Percentiles rank a stretch among this genome's conserved stretches.
Conservation (phyloP, 768 basidiomycete genomes). For the Kockovaella imperatae region DNA sequence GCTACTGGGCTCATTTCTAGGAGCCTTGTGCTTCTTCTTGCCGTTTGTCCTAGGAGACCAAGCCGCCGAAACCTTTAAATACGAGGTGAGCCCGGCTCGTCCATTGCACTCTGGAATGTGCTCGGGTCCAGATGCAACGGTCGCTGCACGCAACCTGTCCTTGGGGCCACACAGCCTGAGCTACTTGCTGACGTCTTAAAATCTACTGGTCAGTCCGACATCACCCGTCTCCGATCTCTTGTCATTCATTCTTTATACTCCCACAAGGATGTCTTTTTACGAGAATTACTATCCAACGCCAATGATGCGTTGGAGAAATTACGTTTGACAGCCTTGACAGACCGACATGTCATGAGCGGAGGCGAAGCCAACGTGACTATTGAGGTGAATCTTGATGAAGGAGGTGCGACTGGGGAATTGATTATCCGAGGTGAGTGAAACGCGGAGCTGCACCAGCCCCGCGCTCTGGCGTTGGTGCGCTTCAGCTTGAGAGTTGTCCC, state of each 20-base stretch:
- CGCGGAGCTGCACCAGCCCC: no score
- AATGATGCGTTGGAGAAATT: slow-evolving; percentile 97
- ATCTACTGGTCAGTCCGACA: slow-evolving; percentile 66
- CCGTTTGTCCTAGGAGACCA: neutral
- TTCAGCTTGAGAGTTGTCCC: neutral
- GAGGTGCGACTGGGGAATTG: slow-evolving; percentile 60
- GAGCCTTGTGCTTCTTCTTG: neutral
- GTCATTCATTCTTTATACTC: slow-evolving; percentile 62
- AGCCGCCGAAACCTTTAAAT: slow-evolving; percentile 23
- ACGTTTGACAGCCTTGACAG: slow-evolving; percentile 71
- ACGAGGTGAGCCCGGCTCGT: slow-evolving; percentile 27
- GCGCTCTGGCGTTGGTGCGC: neutral
- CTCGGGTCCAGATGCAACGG: neutral
- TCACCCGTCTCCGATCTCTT: slow-evolving; percentile 82
- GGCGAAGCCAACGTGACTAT: slow-evolving; percentile 78
- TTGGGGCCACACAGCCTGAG: neutral
- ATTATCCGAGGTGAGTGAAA: slow-evolving; percentile 62
- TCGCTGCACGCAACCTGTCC: neutral
- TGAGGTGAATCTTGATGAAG: slow-evolving; percentile 59
- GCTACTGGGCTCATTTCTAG: neutral
- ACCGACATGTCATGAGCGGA: slow-evolving; percentile 63
- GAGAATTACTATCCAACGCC: slow-evolving; percentile 56
- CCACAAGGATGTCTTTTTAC: slow-evolving; percentile 50
- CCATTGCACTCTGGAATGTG: neutral
- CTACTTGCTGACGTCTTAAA: neutral